Conservation (phyloP, 495 filamentous ascomycete species). For the Annulohypoxylon moriforme region DNA sequence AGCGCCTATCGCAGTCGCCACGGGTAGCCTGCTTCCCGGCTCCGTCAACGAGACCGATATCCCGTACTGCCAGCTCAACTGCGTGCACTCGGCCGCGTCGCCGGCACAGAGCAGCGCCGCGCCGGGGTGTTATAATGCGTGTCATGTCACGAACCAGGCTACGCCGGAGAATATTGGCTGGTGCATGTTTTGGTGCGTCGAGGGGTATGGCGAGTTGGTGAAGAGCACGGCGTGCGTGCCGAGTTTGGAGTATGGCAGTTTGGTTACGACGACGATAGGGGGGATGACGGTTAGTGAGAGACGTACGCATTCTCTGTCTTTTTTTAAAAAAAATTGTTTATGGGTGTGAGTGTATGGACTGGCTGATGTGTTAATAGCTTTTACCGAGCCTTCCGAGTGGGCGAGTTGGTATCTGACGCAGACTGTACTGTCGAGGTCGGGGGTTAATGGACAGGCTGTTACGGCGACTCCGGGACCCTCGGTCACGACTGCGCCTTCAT, state of each 20-base stretch:
- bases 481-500: not conserved
- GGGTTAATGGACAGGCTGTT: not conserved
- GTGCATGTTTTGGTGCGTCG: constrained; percentile 28
- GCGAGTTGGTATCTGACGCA: constrained; percentile 34
- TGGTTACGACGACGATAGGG: constrained; percentile 5
- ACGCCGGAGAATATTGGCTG: constrained; percentile 24
- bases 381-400: constrained; percentile 16
- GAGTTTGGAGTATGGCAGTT: constrained; percentile 3
- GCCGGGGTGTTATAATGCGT: constrained; percentile 6
- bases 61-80: constrained; percentile 25
- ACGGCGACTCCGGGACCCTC: not conserved
- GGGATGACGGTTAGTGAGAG: not conserved
- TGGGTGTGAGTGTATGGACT: not conserved
- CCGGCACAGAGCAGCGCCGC: constrained; percentile 10
- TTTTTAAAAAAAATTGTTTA: too few relatives aligned
- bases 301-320: constrained; percentile 12
- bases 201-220: constrained; percentile 15
- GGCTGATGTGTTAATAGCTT: constrained; percentile 13
- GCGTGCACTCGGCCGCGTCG: constrained; percentile 13
- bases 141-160: not conserved
- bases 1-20: constrained; percentile 2
- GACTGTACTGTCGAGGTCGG: constrained; percentile 23
- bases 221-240: constrained; percentile 24
- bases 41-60: constrained; percentile 30
- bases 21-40: constrained; percentile 21